These are phyloP conservation scores for Beauveria varroae DNA, from an alignment of 2,329 filamentous ascomycete genomes.

Conservation along the genomic window DNA sequence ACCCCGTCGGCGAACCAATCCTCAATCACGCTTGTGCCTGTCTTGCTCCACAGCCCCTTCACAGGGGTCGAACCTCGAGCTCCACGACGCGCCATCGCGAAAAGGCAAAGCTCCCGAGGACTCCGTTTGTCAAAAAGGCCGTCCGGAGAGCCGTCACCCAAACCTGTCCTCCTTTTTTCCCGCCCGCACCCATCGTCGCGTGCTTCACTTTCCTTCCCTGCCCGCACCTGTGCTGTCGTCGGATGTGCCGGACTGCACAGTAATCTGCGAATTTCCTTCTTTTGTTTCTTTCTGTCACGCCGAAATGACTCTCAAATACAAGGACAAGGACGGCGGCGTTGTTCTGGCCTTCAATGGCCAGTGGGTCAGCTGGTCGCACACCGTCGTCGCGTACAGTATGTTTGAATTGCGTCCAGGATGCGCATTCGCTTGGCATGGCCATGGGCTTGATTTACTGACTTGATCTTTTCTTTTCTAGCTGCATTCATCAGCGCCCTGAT, in stretches of 20 bases:
- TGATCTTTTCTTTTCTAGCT: slow-evolving; percentile 35
- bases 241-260: slow-evolving; percentile 4
- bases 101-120: slow-evolving; percentile 1
- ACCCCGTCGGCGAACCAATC: background rate
- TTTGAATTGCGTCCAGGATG: slow-evolving; percentile 15
- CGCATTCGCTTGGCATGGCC: background rate
- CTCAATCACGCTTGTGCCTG: background rate
- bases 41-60: background rate
- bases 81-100: background rate
- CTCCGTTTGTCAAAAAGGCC: background rate
- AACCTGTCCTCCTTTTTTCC: background rate
- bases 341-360: slow-evolving; percentile 67
- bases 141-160: background rate
- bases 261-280: background rate
- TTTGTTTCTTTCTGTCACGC: slow-evolving; percentile 8
- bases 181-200: background rate
- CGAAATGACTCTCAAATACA: slow-evolving; percentile 46
- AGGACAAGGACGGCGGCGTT: slow-evolving; percentile 56
- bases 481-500: slow-evolving; percentile 83
- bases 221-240: background rate
- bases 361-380: slow-evolving; percentile 89
- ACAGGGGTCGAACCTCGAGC: background rate
- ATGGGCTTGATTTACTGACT: background rate
- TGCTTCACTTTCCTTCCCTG: slow-evolving; percentile 1
- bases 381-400: slow-evolving; percentile 70